phyloP scores from a whole-genome alignment of 2,329 filamentous ascomycete genomes.

The Geosmithia flava region DNA sequence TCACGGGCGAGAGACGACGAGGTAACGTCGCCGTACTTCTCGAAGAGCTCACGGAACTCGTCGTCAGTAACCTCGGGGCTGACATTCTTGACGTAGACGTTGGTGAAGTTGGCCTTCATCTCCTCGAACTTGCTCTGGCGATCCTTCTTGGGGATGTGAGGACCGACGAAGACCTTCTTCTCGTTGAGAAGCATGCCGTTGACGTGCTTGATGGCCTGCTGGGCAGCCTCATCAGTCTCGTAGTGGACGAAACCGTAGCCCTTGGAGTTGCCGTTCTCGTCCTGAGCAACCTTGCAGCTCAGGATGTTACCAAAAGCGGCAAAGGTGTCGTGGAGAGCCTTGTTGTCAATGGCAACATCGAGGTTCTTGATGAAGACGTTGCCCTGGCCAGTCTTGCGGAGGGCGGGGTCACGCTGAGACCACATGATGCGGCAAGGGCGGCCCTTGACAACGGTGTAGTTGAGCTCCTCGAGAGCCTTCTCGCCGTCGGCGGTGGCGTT shows the following conservation, averaged over 20 bases:
- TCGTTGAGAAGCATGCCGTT: constrained; percentile 99
- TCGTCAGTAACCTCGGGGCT: constrained; percentile 75
- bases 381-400: constrained; percentile 98
- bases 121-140: constrained; percentile 99
- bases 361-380: constrained; percentile 99
- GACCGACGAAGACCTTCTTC: constrained; percentile 99
- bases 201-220: constrained; percentile 97
- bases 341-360: constrained; percentile 98
- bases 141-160: constrained; percentile 99
- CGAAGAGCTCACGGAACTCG: constrained; percentile 87
- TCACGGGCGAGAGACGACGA: constrained; percentile 90
- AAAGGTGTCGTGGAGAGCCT: constrained; percentile 98
- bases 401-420: constrained; percentile 97
- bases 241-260: constrained; percentile 99
- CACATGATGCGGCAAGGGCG: constrained; percentile 99
- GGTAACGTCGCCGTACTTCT: constrained; percentile 86
- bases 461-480: constrained; percentile 96
- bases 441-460: constrained; percentile 99
- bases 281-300: constrained; percentile 98
- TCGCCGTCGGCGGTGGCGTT: constrained; percentile 94
- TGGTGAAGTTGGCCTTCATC: constrained; percentile 99
- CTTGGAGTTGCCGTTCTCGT: constrained; percentile 94
- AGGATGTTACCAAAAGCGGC: constrained; percentile 98
- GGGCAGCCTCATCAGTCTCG: constrained; percentile 95
- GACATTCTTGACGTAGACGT: constrained; percentile 99